These are phyloP conservation scores for Lecanicillium sp. DNA, from an alignment of 2,329 filamentous ascomycete genomes.

Conservation along the genomic window DNA sequence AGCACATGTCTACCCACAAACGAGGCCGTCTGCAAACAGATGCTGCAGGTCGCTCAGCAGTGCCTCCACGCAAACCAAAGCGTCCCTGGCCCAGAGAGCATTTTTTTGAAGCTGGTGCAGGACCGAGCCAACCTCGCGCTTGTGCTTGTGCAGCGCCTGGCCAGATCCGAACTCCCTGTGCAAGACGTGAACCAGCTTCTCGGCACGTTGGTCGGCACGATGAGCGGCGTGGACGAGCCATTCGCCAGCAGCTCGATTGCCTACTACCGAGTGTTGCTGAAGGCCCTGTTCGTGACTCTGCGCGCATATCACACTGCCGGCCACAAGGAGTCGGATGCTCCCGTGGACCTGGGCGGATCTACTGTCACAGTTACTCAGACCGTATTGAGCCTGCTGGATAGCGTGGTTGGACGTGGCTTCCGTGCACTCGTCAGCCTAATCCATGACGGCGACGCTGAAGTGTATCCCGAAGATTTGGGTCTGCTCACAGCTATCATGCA, in stretches of 20 bases:
- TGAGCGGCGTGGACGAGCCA: constrained; percentile 49
- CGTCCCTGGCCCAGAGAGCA: constrained; percentile 64
- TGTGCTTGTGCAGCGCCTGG: constrained; percentile 73
- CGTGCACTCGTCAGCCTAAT: constrained; percentile 73
- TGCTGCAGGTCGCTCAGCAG: constrained; percentile 68
- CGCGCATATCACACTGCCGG: constrained; percentile 50
- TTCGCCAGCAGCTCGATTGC: constrained; percentile 47
- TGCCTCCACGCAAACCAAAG: constrained; percentile 74
- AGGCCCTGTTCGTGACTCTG: constrained; percentile 77
- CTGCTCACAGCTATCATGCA: constrained; percentile 85
- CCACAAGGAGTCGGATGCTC: constrained; percentile 20
- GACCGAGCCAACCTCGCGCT: constrained; percentile 75
- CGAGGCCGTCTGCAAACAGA: constrained; percentile 56
- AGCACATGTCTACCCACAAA: constrained; percentile 55
- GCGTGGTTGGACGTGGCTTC: constrained; percentile 76
- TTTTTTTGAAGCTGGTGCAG: constrained; percentile 75
- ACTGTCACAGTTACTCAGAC: constrained; percentile 48
- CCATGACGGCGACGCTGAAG: constrained; percentile 61
- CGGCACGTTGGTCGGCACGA: constrained; percentile 43
- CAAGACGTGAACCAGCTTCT: constrained; percentile 48
- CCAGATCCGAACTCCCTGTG: constrained; percentile 47
- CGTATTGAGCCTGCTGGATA: constrained; percentile 73
- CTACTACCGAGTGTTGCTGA: constrained; percentile 80
- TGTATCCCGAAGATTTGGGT: constrained; percentile 73
- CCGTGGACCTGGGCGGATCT: constrained; percentile 28